Evolutionary conservation across 257 asterid genomes (phyloP).

Genomic region (Anisodus tanguticus): DNA sequence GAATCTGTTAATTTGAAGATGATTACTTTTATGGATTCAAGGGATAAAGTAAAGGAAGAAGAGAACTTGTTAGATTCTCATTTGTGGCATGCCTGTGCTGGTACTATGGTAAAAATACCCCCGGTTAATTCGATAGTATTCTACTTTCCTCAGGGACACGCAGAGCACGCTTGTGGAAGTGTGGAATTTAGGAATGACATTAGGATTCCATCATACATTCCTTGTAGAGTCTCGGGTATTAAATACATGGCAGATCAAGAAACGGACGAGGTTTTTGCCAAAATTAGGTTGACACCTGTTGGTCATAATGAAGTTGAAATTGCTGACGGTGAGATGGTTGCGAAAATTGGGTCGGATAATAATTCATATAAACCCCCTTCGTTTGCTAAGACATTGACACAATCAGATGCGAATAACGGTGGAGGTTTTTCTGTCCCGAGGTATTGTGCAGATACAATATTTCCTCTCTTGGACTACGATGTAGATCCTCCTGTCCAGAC

Average conservation of each 20-base stretch:
- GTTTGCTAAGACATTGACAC: constrained; percentile 86
- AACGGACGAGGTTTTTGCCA: constrained; percentile 76
- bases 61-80: constrained; percentile 78
- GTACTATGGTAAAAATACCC: constrained; percentile 85
- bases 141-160: constrained; percentile 94
- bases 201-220: constrained; percentile 55
- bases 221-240: constrained; percentile 57
- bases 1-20: constrained; percentile 33
- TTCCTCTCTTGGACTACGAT: constrained; percentile 68
- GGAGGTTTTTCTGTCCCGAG: constrained; percentile 96
- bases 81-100: constrained; percentile 98
- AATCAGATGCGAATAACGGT: constrained; percentile 89
- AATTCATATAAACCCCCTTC: constrained; percentile 60
- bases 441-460: constrained; percentile 87
- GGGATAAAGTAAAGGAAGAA: constrained; percentile 53
- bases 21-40: constrained; percentile 66
- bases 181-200: constrained; percentile 61
- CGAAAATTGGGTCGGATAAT: constrained; percentile 27
- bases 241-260: constrained; percentile 90
- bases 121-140: constrained; percentile 60
- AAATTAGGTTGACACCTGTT: constrained; percentile 54
- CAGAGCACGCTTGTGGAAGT: constrained; percentile 64
- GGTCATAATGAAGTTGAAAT: constrained; percentile 43
- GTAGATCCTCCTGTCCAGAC: constrained; percentile 87
- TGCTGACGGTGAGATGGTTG: constrained; percentile 40